These are phyloP conservation scores for Patellifolia procumbens DNA, from an alignment of 179 eudicot species.

Conservation along the genomic window DNA sequence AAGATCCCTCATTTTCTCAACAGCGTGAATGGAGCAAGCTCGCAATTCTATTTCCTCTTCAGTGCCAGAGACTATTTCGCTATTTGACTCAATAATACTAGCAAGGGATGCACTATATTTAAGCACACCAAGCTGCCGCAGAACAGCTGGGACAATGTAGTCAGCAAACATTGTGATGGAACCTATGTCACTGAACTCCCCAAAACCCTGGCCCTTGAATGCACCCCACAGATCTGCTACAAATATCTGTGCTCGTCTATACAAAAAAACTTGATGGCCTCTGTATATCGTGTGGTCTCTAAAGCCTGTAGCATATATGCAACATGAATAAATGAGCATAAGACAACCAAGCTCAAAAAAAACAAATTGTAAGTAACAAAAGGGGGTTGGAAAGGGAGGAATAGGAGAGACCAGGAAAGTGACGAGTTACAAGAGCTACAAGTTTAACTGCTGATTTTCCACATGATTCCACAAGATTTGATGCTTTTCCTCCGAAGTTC, in stretches of 20 bases:
- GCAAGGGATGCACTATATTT: constrained; percentile 56
- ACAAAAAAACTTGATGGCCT: constrained; percentile 82
- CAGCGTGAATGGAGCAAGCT: constrained; percentile 78
- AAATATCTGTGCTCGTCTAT: constrained; percentile 89
- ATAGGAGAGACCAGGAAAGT: constrained; percentile 65
- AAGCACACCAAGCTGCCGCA: constrained; percentile 73
- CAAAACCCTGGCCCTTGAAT: constrained; percentile 74
- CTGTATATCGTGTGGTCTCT: constrained; percentile 87
- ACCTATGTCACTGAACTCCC: constrained; percentile 70
- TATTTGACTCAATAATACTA: constrained; percentile 45
- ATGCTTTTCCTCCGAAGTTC: constrained; percentile 80
- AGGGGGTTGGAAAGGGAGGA: not conserved
- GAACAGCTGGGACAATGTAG: constrained; percentile 90
- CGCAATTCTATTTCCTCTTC: constrained; percentile 86
- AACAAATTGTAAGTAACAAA: not conserved
- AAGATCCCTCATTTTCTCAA: constrained; percentile 74
- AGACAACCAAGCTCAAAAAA: not conserved
- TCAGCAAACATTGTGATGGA: constrained; percentile 84
- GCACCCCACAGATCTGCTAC: constrained; percentile 94
- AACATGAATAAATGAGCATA: not conserved
- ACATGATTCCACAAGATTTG: constrained; percentile 70
- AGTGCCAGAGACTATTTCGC: constrained; percentile 60
- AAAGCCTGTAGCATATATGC: constrained; percentile 47
- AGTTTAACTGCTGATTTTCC: constrained; percentile 78
- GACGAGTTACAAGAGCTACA: constrained; percentile 63